Conservation (phyloP, 2,329 filamentous ascomycete genomes). For the Colletotrichum siamense region DNA sequence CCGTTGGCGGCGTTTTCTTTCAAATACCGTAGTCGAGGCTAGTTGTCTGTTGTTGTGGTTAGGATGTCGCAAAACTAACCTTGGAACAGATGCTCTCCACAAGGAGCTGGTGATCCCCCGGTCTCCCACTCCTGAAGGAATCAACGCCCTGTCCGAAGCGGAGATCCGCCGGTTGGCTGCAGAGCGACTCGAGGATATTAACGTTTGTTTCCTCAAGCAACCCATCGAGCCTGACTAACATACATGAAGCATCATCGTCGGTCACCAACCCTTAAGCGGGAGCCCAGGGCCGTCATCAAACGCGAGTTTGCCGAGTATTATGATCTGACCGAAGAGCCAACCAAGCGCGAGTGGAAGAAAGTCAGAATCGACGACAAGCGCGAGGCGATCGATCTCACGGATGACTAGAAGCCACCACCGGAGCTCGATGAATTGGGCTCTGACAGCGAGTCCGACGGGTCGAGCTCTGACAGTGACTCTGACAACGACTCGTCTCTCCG, state of each 20-base stretch:
- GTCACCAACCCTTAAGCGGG: slow-evolving; percentile 8
- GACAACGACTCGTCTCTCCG: neutral
- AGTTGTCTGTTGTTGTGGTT: neutral
- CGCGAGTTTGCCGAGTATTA: slow-evolving; percentile 13
- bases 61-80: neutral
- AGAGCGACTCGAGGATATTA: slow-evolving; percentile 12
- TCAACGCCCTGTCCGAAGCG: slow-evolving; percentile 4
- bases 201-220: neutral
- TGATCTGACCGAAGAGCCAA: slow-evolving; percentile 14
- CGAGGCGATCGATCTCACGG: slow-evolving; percentile 22
- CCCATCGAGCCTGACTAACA: neutral
- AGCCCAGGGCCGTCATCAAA: slow-evolving; percentile 9
- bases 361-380: slow-evolving; percentile 11
- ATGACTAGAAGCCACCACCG: slow-evolving; percentile 5
- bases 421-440: neutral
- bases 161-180: slow-evolving; percentile 18
- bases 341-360: slow-evolving; percentile 20
- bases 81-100: slow-evolving; percentile 23
- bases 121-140: slow-evolving; percentile 18
- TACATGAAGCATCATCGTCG: neutral
- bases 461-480: neutral
- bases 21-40: slow-evolving; percentile 28
- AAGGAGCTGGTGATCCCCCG: slow-evolving; percentile 24
- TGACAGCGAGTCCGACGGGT: neutral
- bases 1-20: slow-evolving; percentile 25